Conservation (phyloP, 768 basidiomycete genomes). For the Rhizopogon vinicolor region DNA sequence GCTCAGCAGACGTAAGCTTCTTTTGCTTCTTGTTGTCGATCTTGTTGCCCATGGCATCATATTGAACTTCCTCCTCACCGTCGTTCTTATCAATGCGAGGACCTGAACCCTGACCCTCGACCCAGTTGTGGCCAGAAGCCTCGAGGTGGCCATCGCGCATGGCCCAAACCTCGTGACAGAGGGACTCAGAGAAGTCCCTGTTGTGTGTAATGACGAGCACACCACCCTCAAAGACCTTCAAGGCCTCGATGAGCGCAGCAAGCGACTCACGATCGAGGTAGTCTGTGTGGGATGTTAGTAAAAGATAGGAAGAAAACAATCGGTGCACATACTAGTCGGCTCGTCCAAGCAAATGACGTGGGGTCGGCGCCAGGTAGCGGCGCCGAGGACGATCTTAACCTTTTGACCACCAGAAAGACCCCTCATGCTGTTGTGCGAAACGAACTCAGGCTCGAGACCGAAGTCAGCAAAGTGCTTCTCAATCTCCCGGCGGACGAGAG, state of each 20-base stretch:
- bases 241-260: conserved; percentile 95
- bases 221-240: conserved; percentile 98
- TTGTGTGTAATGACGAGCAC: conserved; percentile 97
- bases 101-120: conserved; percentile 96
- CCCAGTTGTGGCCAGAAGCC: conserved; percentile 99
- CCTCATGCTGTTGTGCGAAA: conserved; percentile 98
- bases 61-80: conserved; percentile 86
- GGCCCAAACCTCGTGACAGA: conserved; percentile 98
- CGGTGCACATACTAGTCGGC: conserved; percentile 69
- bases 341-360: conserved; percentile 97
- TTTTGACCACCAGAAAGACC: conserved; percentile 99
- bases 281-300: conserved; percentile 40
- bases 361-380: conserved; percentile 98
- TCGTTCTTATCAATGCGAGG: conserved; percentile 92
- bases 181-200: conserved; percentile 97
- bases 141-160: conserved; percentile 97
- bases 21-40: conserved; percentile 79
- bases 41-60: conserved; percentile 99
- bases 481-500: conserved; percentile 97
- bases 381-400: conserved; percentile 98
- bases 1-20: conserved; percentile 80
- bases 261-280: conserved; percentile 99
- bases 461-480: conserved; percentile 99
- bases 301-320: not conserved
- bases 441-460: conserved; percentile 98